A percentile compares a stretch with the other conserved stretches of the same genome.
Evolutionary conservation across 495 filamentous ascomycete genomes (phyloP).

Genomic region (Aspergillus saccharolyticus): DNA sequence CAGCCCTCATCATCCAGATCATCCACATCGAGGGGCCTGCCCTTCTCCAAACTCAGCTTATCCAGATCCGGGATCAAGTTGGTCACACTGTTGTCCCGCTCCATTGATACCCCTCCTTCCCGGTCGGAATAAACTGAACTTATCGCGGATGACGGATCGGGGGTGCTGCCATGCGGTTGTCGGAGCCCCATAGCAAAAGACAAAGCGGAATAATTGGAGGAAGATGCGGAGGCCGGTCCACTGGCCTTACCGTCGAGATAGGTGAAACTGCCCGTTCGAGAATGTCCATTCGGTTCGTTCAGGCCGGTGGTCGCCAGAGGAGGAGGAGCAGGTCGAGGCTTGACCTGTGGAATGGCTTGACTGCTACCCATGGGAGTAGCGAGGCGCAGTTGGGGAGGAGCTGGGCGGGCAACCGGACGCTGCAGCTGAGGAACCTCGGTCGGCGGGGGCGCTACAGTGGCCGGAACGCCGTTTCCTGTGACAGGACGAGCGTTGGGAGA

Average conservation of each 20-base stretch:
- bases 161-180: conserved; percentile 58
- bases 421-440: conserved; percentile 23
- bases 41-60: conserved; percentile 71
- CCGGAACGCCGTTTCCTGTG: conserved; percentile 31
- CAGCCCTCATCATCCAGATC: conserved; percentile 93
- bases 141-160: conserved; percentile 85
- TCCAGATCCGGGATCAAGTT: conserved; percentile 66
- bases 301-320: conserved; percentile 51
- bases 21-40: conserved; percentile 78
- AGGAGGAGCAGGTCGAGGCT: conserved; percentile 48
- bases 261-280: conserved; percentile 67
- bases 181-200: conserved; percentile 64
- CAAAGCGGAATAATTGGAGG: conserved; percentile 70
- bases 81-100: conserved; percentile 66
- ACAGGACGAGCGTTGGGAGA: conserved; percentile 74
- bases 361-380: conserved; percentile 78
- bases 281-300: conserved; percentile 71
- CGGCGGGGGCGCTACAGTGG: conserved; percentile 21
- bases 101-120: conserved; percentile 63
- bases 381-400: conserved; percentile 68
- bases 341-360: conserved; percentile 56
- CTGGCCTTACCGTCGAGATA: conserved; percentile 68
- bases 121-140: conserved; percentile 76
- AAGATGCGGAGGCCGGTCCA: conserved; percentile 75
- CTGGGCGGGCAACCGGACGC: conserved; percentile 43